Percentiles rank a stretch among this genome's conserved stretches.
These are phyloP conservation scores for Cytospora piceae DNA, from an alignment of 2,329 filamentous ascomycete genomes.

Conservation along the genomic window DNA sequence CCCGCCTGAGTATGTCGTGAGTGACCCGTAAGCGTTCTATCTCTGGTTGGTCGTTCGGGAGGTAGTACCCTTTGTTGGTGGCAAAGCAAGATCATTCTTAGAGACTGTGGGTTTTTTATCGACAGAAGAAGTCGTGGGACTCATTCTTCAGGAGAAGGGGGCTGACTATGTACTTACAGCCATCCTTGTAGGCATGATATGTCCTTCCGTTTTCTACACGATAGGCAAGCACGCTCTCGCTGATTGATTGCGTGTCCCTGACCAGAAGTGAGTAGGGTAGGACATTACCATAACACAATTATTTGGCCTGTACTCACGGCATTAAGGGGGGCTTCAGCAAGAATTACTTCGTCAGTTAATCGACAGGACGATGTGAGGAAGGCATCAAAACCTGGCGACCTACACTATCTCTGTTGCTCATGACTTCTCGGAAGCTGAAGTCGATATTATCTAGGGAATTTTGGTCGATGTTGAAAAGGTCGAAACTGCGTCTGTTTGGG, in stretches of 20 bases:
- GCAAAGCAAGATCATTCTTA: not conserved
- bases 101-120: not conserved
- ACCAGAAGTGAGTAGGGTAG: not conserved
- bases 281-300: too few relatives aligned
- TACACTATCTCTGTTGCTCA: constrained; percentile 21
- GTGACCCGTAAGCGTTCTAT: constrained; percentile 39
- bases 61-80: constrained; percentile 39
- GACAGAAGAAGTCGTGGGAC: not conserved
- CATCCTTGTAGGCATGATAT: constrained; percentile 30
- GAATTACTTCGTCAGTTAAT: not conserved
- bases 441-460: constrained; percentile 22
- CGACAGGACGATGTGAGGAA: not conserved
- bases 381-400: not conserved
- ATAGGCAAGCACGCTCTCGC: constrained; percentile 27
- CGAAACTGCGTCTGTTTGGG: constrained; percentile 23
- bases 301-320: constrained; percentile 23
- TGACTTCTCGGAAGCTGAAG: constrained; percentile 23
- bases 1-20: constrained; percentile 38
- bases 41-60: constrained; percentile 41
- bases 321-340: constrained; percentile 18
- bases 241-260: constrained; percentile 25
- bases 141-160: not conserved
- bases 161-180: constrained; percentile 18
- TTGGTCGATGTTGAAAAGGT: constrained; percentile 24
- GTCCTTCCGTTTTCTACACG: constrained; percentile 30